phyloP scores from a whole-genome alignment of 306 rosid species.

The Dryas drummondii region DNA sequence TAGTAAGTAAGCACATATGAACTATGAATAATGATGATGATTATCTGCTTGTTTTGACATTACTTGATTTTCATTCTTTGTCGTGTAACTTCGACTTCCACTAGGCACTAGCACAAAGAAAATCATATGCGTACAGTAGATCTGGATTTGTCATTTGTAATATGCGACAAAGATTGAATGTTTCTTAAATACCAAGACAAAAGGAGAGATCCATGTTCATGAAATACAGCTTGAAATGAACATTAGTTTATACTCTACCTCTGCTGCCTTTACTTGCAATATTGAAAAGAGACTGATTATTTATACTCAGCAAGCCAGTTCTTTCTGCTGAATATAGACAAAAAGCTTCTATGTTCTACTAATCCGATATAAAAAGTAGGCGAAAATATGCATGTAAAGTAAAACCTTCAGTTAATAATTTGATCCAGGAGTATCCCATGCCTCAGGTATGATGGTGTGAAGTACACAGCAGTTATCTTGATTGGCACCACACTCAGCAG shows the following conservation, averaged over 20 bases:
- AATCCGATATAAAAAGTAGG: neutral
- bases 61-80: neutral
- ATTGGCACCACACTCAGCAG: conserved; percentile 24
- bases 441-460: conserved; percentile 57
- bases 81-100: neutral
- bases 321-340: conserved; percentile 1
- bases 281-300: conserved; percentile 11
- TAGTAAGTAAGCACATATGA: neutral
- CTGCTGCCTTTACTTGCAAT: neutral
- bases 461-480: conserved; percentile 45
- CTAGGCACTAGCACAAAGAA: neutral
- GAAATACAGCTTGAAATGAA: conserved; percentile 4
- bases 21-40: neutral
- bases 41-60: neutral
- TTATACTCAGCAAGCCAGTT: neutral
- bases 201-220: neutral
- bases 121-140: neutral
- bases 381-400: neutral
- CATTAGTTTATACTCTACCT: neutral
- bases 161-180: neutral
- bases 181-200: neutral
- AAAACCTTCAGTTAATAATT: conserved; percentile 38
- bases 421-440: conserved; percentile 76
- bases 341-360: conserved; percentile 14
- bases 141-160: neutral